Conservation (phyloP, 305 asterid species). For the Fraxinus velutina region DNA sequence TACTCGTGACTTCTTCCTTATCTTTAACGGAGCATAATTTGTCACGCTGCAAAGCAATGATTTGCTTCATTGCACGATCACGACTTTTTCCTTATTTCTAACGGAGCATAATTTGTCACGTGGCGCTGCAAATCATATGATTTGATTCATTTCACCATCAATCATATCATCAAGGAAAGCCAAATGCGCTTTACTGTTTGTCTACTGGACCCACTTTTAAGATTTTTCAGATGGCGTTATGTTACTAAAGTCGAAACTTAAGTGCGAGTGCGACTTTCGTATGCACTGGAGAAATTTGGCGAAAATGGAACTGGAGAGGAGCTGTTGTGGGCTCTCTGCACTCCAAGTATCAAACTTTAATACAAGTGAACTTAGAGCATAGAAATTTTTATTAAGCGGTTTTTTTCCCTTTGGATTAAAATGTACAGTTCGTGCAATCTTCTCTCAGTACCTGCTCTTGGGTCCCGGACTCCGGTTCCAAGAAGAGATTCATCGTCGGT, state of each 20-base stretch:
- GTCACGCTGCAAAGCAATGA: not conserved
- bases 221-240: not conserved
- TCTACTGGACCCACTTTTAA: not conserved
- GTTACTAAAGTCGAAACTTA: not conserved
- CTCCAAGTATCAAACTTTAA: not conserved
- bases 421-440: conserved; percentile 45
- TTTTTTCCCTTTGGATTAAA: conserved; percentile 1
- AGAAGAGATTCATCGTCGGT: conserved; percentile 30
- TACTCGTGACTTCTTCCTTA: not conserved
- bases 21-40: not conserved
- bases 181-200: not conserved
- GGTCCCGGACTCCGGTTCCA: conserved; percentile 22
- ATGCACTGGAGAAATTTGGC: not conserved
- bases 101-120: not conserved
- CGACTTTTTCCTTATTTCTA: not conserved
- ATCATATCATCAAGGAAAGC: conserved; percentile 19
- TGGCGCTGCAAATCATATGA: not conserved
- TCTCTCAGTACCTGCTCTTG: conserved; percentile 26
- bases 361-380: not conserved
- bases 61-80: not conserved
- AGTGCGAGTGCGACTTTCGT: not conserved
- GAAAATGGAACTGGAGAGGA: not conserved
- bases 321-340: not conserved
- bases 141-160: not conserved
- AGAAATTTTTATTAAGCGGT: not conserved